Percentiles rank a stretch among this genome's conserved stretches.
These are phyloP conservation scores for Leptodontidium sp. DNA, from an alignment of 2,329 filamentous ascomycete genomes.

Conservation along the genomic window DNA sequence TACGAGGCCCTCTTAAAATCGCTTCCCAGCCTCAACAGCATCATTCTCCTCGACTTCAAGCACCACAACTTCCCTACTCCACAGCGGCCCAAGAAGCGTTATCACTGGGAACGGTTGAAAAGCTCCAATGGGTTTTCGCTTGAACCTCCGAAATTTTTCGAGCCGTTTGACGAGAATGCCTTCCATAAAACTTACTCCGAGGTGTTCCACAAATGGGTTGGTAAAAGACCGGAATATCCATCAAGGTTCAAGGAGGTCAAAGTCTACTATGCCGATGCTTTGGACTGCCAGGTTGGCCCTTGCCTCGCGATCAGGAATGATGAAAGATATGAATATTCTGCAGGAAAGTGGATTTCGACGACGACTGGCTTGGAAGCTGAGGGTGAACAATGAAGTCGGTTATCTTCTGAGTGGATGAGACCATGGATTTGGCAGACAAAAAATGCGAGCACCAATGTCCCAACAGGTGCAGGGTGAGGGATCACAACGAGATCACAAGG, in stretches of 20 bases:
- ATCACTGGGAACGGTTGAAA: no score
- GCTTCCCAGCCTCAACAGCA: background rate
- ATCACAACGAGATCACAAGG: no score
- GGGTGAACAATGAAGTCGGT: no score
- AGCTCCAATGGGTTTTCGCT: no score
- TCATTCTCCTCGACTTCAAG: background rate
- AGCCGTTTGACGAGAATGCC: background rate
- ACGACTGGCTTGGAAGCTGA: background rate
- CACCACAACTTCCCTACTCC: background rate
- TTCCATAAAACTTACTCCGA: background rate
- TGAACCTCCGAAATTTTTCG: background rate
- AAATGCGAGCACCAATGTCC: no score
- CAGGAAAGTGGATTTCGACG: background rate
- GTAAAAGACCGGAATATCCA: no score
- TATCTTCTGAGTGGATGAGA: no score
- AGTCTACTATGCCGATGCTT: slow-evolving; percentile 6
- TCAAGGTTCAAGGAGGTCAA: background rate
- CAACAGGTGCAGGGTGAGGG: no score
- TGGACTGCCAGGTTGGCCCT: background rate
- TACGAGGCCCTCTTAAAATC: background rate
- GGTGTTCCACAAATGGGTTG: background rate
- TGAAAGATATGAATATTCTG: background rate
- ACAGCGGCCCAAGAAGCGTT: no score
- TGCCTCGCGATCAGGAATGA: background rate
- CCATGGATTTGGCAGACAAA: no score